These are phyloP conservation scores for Ceratobasidium sp. DNA, from an alignment of 1,284 basidiomycete genomes.

Conservation along the genomic window DNA sequence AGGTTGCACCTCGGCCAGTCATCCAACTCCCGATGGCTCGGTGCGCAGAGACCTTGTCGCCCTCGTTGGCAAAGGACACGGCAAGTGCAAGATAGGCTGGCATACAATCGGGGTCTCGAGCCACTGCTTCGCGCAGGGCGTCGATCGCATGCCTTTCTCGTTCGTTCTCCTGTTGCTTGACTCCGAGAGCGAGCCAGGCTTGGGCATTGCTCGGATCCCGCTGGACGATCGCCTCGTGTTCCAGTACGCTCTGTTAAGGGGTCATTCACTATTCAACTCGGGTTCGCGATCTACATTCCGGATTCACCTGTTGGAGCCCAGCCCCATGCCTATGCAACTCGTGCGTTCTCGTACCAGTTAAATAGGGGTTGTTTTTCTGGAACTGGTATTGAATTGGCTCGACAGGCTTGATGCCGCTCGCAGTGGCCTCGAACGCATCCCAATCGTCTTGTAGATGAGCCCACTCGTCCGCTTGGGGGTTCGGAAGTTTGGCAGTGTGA, in stretches of 20 bases:
- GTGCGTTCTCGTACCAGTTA: constrained; percentile 65
- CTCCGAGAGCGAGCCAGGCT: constrained; percentile 91
- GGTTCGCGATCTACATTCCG: neutral
- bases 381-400: constrained; percentile 69
- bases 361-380: constrained; percentile 82
- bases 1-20: constrained; percentile 63
- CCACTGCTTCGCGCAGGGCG: constrained; percentile 82
- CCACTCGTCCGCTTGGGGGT: constrained; percentile 60
- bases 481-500: constrained; percentile 43
- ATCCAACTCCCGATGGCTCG: constrained; percentile 86
- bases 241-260: constrained; percentile 73
- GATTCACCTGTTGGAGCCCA: constrained; percentile 22
- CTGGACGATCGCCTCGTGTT: constrained; percentile 91
- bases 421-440: constrained; percentile 80
- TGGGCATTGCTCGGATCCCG: constrained; percentile 71
- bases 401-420: constrained; percentile 65
- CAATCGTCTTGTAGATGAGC: constrained; percentile 77
- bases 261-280: constrained; percentile 29
- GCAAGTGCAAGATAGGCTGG: constrained; percentile 91
- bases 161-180: constrained; percentile 99
- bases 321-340: constrained; percentile 55
- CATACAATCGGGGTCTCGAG: constrained; percentile 78
- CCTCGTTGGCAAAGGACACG: constrained; percentile 93
- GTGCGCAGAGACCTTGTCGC: constrained; percentile 74
- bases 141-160: constrained; percentile 90